A percentile compares a stretch with the other conserved stretches of the same genome.
phyloP scores from a whole-genome alignment of 371 early-diverging fungal species.

The Syncephalastrum monosporum region DNA sequence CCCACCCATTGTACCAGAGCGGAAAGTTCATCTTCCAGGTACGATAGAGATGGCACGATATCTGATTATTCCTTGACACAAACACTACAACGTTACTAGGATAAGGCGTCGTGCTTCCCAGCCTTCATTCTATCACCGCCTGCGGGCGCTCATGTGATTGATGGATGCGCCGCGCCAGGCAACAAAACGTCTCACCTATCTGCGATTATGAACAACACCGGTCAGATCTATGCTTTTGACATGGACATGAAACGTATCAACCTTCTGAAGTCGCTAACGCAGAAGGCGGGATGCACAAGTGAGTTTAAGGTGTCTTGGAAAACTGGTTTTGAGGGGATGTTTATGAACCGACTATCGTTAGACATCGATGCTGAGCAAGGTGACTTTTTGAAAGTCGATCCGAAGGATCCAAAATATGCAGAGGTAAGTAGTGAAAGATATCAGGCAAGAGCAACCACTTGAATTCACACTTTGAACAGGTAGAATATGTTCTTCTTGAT shows the following conservation, averaged over 20 bases:
- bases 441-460: background rate
- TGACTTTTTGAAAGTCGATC: conserved; percentile 70
- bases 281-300: conserved; percentile 85
- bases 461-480: conserved; percentile 25
- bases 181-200: conserved; percentile 95
- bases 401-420: conserved; percentile 57
- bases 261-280: conserved; percentile 70
- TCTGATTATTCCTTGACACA: background rate
- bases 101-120: conserved; percentile 97
- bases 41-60: conserved; percentile 3
- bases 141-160: conserved; percentile 74
- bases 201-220: conserved; percentile 83
- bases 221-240: conserved; percentile 93
- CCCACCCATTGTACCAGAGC: conserved; percentile 64
- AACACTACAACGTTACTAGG: conserved; percentile 37
- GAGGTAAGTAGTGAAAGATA: conserved; percentile 29
- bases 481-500: conserved; percentile 94
- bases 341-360: conserved; percentile 9
- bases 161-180: conserved; percentile 99
- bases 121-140: conserved; percentile 87
- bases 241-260: conserved; percentile 78
- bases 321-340: conserved; percentile 2
- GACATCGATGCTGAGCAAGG: conserved; percentile 62
- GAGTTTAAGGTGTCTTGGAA: conserved; percentile 18
- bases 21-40: conserved; percentile 88